Evolutionary conservation across 495 filamentous ascomycete species (phyloP).

Genomic region (Xylaria flabelliformis): DNA sequence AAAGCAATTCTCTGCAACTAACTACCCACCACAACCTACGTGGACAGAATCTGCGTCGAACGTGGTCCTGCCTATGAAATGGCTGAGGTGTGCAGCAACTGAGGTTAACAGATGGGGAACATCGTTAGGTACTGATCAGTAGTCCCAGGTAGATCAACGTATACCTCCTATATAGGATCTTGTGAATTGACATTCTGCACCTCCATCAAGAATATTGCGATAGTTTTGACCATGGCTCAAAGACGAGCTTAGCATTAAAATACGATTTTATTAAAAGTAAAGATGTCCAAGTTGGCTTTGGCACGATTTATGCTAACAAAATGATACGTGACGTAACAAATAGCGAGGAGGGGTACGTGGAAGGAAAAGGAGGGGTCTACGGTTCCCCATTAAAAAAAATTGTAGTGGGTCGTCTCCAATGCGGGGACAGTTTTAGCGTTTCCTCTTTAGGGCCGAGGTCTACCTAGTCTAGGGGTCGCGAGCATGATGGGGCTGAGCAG

Average conservation of each 20-base stretch:
- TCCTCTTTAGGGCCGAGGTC: not conserved
- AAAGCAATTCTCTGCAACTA: not conserved
- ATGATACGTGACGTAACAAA: slow-evolving; percentile 2
- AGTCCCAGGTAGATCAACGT: not conserved
- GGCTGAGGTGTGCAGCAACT: not conserved
- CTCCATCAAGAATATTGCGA: not conserved
- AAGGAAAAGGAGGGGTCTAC: not conserved
- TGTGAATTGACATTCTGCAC: no score
- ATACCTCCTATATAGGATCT: not conserved
- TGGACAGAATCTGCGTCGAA: not conserved
- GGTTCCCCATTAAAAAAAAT: slow-evolving; percentile 2
- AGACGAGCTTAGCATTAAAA: not conserved
- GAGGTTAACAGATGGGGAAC: not conserved
- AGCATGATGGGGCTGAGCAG: not conserved
- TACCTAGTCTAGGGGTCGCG: not conserved
- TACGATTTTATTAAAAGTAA: not conserved
- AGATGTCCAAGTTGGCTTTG: no score
- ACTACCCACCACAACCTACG: slow-evolving; percentile 8
- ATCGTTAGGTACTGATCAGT: no score
- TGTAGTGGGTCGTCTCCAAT: slow-evolving; percentile 2
- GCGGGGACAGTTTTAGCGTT: slow-evolving; percentile 17
- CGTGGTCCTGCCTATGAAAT: not conserved
- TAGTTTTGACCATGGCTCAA: not conserved
- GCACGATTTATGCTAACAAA: not conserved
- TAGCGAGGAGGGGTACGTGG: not conserved